Percentiles rank a stretch among this genome's conserved stretches.
Evolutionary conservation across 805 yeast species (phyloP).

Genomic region (Wickerhamiella galacta): DNA sequence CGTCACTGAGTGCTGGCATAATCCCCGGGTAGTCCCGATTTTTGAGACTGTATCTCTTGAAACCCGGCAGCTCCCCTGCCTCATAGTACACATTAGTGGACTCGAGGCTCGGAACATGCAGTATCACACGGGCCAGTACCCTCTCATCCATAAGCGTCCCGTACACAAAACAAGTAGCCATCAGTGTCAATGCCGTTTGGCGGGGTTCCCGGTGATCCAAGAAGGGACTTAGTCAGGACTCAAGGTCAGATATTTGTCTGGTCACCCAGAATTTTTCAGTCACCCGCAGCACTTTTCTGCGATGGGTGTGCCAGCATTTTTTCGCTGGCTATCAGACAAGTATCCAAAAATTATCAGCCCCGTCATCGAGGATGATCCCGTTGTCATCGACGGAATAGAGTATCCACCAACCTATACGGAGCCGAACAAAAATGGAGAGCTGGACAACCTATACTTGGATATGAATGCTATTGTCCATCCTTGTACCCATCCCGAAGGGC

Average conservation of each 20-base stretch:
- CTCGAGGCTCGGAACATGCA: slow-evolving; percentile 1
- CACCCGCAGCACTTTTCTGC: background rate
- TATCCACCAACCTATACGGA: slow-evolving; percentile 51
- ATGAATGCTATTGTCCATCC: slow-evolving; percentile 99
- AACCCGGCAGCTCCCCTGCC: slow-evolving; percentile 2
- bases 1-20: background rate
- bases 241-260: background rate
- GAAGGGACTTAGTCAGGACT: background rate
- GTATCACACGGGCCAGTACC: slow-evolving; percentile 14
- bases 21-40: slow-evolving; percentile 14
- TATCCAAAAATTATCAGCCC: slow-evolving; percentile 91
- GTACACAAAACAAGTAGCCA: slow-evolving; percentile 8
- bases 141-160: slow-evolving; percentile 15
- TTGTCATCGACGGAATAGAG: slow-evolving; percentile 38
- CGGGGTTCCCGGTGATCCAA: background rate
- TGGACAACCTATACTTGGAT: slow-evolving; percentile 83
- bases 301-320: slow-evolving; percentile 88
- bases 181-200: background rate
- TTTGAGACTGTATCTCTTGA: slow-evolving; percentile 4
- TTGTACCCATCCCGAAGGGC: slow-evolving; percentile 94
- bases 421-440: slow-evolving; percentile 89
- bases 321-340: slow-evolving; percentile 85
- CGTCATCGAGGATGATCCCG: slow-evolving; percentile 51
- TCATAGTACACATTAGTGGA: background rate
- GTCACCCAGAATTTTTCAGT: background rate